A percentile compares a stretch with the other conserved stretches of the same genome.
phyloP scores from a whole-genome alignment of 768 basidiomycete species.

The Russula compacta region DNA sequence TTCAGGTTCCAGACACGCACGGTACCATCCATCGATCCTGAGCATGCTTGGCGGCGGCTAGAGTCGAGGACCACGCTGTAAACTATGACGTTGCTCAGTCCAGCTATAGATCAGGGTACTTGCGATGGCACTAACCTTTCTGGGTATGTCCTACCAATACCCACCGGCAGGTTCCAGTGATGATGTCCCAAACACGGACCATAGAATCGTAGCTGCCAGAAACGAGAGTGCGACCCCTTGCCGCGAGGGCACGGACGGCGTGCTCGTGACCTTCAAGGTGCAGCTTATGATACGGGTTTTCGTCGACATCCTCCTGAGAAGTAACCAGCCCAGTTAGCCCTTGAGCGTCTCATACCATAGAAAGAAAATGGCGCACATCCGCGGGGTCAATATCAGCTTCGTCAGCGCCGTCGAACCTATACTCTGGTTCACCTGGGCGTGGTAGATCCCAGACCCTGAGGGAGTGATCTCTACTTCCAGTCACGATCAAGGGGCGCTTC shows the following conservation, averaged over 20 bases:
- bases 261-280: slow-evolving; percentile 84
- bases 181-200: slow-evolving; percentile 91
- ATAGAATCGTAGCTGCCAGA: slow-evolving; percentile 96
- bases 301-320: slow-evolving; percentile 50
- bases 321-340: neutral
- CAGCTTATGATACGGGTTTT: slow-evolving; percentile 86
- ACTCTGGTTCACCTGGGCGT: slow-evolving; percentile 64
- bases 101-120: neutral
- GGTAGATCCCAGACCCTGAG: slow-evolving; percentile 62
- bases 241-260: slow-evolving; percentile 88
- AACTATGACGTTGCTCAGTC: slow-evolving; percentile 39
- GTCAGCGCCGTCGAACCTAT: slow-evolving; percentile 54
- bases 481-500: slow-evolving; percentile 62
- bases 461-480: slow-evolving; percentile 61
- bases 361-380: slow-evolving; percentile 29
- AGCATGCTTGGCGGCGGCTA: slow-evolving; percentile 81
- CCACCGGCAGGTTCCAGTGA: slow-evolving; percentile 73
- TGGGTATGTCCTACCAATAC: slow-evolving; percentile 81
- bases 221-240: slow-evolving; percentile 80
- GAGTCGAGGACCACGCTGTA: slow-evolving; percentile 93
- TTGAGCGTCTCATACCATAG: neutral
- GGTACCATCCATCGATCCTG: slow-evolving; percentile 97
- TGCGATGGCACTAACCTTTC: slow-evolving; percentile 53
- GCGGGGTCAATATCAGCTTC: slow-evolving; percentile 51
- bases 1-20: slow-evolving; percentile 90